A percentile compares a stretch with the other conserved stretches of the same genome.
Conservation (phyloP, 495 filamentous ascomycete species). For the Lentithecium fluviatile region DNA sequence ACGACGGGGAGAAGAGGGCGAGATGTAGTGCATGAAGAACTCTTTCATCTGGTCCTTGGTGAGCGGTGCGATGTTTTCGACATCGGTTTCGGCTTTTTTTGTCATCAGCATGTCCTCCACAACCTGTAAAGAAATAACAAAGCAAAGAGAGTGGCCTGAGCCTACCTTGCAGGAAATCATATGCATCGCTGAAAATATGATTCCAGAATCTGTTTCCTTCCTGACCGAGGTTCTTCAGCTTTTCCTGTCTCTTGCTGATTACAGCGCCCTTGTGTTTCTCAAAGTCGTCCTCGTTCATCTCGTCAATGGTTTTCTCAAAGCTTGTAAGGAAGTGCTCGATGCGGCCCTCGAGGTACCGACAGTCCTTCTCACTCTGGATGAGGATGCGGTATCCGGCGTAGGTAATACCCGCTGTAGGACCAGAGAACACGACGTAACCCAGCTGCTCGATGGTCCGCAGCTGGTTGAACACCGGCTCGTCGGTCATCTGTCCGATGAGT, state of each 20-base stretch:
- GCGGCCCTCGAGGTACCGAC: conserved; percentile 76
- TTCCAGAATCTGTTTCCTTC: conserved; percentile 81
- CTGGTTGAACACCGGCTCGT: conserved; percentile 92
- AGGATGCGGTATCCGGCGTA: conserved; percentile 85
- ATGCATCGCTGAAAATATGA: conserved; percentile 80
- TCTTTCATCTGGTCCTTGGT: conserved; percentile 74
- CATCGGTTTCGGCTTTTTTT: conserved; percentile 67
- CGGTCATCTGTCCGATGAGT: conserved; percentile 84
- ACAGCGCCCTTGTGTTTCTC: conserved; percentile 87
- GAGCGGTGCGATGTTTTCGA: conserved; percentile 66
- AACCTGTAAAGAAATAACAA: background rate
- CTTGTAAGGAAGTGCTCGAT: conserved; percentile 78
- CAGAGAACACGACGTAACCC: conserved; percentile 92
- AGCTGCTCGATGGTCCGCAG: conserved; percentile 96
- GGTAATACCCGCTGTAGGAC: conserved; percentile 63
- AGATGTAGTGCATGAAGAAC: conserved; percentile 77
- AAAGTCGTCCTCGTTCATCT: conserved; percentile 83
- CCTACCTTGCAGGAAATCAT: conserved; percentile 79
- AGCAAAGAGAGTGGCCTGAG: background rate
- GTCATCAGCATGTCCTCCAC: conserved; percentile 30
- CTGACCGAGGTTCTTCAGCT: conserved; percentile 85
- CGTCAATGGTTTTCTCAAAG: conserved; percentile 62
- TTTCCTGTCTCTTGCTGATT: conserved; percentile 85
- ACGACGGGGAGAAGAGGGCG: conserved; percentile 67
- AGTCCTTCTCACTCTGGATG: conserved; percentile 88